Conservation (phyloP, 2,329 filamentous ascomycete genomes). For the Fusarium neocosmosporiellum region DNA sequence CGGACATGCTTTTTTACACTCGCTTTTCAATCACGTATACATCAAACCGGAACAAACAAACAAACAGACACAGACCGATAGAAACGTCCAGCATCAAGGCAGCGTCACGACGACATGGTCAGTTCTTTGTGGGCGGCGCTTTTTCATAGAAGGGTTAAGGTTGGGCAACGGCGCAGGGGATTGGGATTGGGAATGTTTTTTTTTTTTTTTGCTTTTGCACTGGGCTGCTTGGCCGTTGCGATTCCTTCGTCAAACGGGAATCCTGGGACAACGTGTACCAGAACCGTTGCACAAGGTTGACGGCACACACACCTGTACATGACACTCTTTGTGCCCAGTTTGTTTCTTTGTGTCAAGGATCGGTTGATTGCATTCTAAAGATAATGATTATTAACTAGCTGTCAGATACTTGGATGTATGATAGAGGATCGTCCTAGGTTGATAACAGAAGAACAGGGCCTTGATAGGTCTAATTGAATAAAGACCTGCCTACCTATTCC, state of each 20-base stretch:
- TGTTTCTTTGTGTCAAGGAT: neutral
- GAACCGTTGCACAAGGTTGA: neutral
- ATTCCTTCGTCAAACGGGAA: neutral
- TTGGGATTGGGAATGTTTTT: constrained; percentile 1
- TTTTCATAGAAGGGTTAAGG: constrained; percentile 29
- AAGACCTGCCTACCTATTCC: neutral
- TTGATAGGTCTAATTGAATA: neutral
- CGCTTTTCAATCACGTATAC: constrained; percentile 25
- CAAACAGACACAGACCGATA: constrained; percentile 24
- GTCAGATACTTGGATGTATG: constrained; percentile 10
- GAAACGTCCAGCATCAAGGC: constrained; percentile 22
- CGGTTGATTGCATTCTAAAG: constrained; percentile 1
- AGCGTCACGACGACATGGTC: constrained; percentile 38
- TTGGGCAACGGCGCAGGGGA: constrained; percentile 24
- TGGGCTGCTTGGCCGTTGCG: neutral
- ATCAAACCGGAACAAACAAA: constrained; percentile 20
- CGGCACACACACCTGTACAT: neutral
- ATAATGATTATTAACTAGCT: constrained; percentile 1
- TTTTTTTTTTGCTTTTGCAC: constrained; percentile 12
- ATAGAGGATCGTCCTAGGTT: constrained; percentile 2
- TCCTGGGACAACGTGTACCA: neutral
- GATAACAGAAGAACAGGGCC: neutral
- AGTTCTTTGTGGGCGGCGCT: constrained; percentile 24
- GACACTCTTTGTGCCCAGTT: constrained; percentile 1
- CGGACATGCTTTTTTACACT: constrained; percentile 17